phyloP scores from a whole-genome alignment of 2,329 filamentous ascomycete genomes.

The Nothophaeocryptopus gaeumannii region DNA sequence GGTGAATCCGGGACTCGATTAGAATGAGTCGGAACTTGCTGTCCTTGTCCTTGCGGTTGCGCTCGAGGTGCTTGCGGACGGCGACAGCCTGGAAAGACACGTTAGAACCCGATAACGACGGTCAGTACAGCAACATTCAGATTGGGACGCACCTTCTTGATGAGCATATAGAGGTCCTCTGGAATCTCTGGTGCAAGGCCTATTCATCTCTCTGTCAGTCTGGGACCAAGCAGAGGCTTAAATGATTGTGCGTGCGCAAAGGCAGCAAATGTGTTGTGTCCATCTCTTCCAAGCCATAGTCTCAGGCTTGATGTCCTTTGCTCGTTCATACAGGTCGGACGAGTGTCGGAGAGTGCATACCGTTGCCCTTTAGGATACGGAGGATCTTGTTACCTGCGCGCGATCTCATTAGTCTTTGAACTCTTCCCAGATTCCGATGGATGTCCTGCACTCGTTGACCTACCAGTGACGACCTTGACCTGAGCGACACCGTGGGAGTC shows the following conservation, averaged over 20 bases:
- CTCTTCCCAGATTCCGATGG: background rate
- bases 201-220: slow-evolving; percentile 56
- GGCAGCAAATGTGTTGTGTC: slow-evolving; percentile 17
- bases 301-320: slow-evolving; percentile 14
- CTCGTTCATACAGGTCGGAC: slow-evolving; percentile 46
- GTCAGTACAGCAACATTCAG: background rate
- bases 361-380: slow-evolving; percentile 94
- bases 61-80: slow-evolving; percentile 99
- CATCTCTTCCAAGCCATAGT: slow-evolving; percentile 29
- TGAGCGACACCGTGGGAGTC: slow-evolving; percentile 98
- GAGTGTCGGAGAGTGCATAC: slow-evolving; percentile 58
- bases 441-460: slow-evolving; percentile 33
- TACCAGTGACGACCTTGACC: slow-evolving; percentile 96
- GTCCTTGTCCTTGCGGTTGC: slow-evolving; percentile 99
- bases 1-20: slow-evolving; percentile 99
- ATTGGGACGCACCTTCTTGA: slow-evolving; percentile 84
- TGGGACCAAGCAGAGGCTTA: slow-evolving; percentile 44
- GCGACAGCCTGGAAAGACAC: slow-evolving; percentile 68
- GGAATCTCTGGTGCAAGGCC: slow-evolving; percentile 98
- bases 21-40: slow-evolving; percentile 99
- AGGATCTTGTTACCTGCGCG: slow-evolving; percentile 95
- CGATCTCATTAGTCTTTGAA: slow-evolving; percentile 15
- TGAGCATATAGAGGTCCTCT: slow-evolving; percentile 99
- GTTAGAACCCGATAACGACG: background rate
- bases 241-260: slow-evolving; percentile 27